Conservation (phyloP, 495 filamentous ascomycete genomes). For the Pseudevernia furfuracea region DNA sequence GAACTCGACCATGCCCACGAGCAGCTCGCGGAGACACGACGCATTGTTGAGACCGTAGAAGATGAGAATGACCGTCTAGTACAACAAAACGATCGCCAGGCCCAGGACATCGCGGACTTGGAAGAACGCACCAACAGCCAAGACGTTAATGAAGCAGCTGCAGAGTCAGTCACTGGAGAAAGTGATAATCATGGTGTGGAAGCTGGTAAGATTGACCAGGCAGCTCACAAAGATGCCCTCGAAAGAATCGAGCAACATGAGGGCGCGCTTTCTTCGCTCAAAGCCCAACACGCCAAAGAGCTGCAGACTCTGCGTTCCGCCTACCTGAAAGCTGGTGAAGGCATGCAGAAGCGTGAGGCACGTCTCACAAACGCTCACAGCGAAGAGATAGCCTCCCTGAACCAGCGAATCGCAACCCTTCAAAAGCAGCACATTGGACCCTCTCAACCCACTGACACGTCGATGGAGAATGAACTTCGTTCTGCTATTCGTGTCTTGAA, state of each 20-base stretch:
- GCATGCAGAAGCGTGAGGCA: conserved; percentile 34
- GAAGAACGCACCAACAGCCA: conserved; percentile 28
- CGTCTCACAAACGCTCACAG: conserved; percentile 16
- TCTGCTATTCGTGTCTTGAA: conserved; percentile 34
- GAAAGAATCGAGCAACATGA: conserved; percentile 36
- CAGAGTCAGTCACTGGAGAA: not conserved
- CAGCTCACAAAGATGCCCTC: conserved; percentile 36
- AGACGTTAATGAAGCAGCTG: conserved; percentile 33
- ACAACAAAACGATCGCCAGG: conserved; percentile 22
- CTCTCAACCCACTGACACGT: not conserved
- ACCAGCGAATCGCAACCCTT: conserved; percentile 12
- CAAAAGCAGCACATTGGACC: conserved; percentile 3
- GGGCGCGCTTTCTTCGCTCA: conserved; percentile 35
- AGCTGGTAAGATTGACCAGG: conserved; percentile 24
- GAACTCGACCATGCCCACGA: conserved; percentile 28
- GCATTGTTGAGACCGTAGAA: conserved; percentile 41
- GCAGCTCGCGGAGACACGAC: conserved; percentile 38
- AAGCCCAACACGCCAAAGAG: conserved; percentile 39
- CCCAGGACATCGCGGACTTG: conserved; percentile 12
- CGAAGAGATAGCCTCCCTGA: conserved; percentile 9
- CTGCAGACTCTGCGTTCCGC: conserved; percentile 35
- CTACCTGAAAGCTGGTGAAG: conserved; percentile 35
- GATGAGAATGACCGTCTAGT: conserved; percentile 40
- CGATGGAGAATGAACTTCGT: conserved; percentile 30
- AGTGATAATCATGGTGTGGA: not conserved